Evolutionary conservation across 2,329 filamentous ascomycete species (phyloP), one percentile per base, ranked within the genome.

Genomic region (Rutstroemia sp.): DNA sequence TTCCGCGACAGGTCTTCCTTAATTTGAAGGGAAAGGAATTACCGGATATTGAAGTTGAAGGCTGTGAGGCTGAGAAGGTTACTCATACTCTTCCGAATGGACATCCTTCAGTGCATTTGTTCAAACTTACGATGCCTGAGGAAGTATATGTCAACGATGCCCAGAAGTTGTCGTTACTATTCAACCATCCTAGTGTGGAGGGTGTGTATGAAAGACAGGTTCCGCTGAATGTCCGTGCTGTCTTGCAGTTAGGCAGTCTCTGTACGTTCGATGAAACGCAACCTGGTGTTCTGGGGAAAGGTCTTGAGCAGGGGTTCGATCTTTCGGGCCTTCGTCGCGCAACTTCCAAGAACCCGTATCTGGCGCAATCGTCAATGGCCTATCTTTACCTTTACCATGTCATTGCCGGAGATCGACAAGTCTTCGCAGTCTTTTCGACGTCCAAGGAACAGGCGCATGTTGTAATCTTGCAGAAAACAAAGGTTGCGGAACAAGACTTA

Each of bases 191-290:
- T 0, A 96, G 91, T 70, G 89, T 99, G 1, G 94, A 99, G 72
- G 95, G 95, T 30, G 91, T 99, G 14, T 99, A 99, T 67, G 95
- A 99, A 74, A 92, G 87, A 66, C 88, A 96, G 63, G 79, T 99
- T 1, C 91, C 95, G 1, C 77, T 97, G 5, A 90, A 89, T 61
- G 81, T 95, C 49, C 83, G 92, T 42, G 94, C 92, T 4, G 81
- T 99, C 34, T 80, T 99, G 9, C 88, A 94, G 63, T 77, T 99
- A 1, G 95, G 94, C 44, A 96, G 90, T 66, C 77, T 88, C 30
- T 99, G 94, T 70, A 95, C 90, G 2, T 95, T 99, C 63, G 94
- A 99, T 66, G 88, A 96, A 66, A 85, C 79, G 54, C 92, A 96
- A 65, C 82, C 88, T 59, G 95, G 92, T 64, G 92, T 96, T 2